These are phyloP conservation scores for Trichoderma endophyticum DNA, from an alignment of 2,329 filamentous ascomycete genomes.

Conservation along the genomic window DNA sequence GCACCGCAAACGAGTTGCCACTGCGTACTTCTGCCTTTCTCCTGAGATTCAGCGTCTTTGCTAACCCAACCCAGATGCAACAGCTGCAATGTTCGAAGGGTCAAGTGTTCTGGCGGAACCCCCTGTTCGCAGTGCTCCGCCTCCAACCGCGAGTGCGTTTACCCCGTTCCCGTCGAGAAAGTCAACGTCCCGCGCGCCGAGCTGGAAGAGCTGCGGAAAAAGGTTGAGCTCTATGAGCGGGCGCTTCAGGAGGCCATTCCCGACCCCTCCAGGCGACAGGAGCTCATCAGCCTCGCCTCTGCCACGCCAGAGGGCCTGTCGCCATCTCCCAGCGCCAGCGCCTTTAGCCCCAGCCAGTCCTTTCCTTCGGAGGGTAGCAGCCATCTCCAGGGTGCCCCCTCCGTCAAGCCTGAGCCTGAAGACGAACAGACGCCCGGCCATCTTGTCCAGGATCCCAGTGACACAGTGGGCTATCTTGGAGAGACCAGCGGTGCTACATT, in stretches of 20 bases:
- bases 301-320: conserved; percentile 24
- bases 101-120: conserved; percentile 50
- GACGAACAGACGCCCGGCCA: conserved; percentile 30
- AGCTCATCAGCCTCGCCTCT: conserved; percentile 30
- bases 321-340: conserved; percentile 23
- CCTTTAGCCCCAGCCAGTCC: conserved; percentile 15
- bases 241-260: conserved; percentile 38
- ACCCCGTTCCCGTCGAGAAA: conserved; percentile 45
- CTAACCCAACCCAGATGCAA: conserved; percentile 42
- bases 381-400: background rate
- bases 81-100: conserved; percentile 50
- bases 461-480: conserved; percentile 45
- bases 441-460: conserved; percentile 43
- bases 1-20: conserved; percentile 47
- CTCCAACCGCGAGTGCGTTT: conserved; percentile 45
- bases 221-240: conserved; percentile 40
- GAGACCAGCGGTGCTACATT: conserved; percentile 50
- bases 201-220: conserved; percentile 40
- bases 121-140: conserved; percentile 46
- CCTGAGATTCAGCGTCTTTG: background rate
- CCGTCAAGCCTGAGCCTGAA: conserved; percentile 20
- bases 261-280: conserved; percentile 34
- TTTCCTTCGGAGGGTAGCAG: background rate
- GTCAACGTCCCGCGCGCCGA: conserved; percentile 41
- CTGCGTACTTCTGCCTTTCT: conserved; percentile 36